These are phyloP conservation scores for Moringa oleifera DNA, from an alignment of 345 rosid species.

Conservation along the genomic window DNA sequence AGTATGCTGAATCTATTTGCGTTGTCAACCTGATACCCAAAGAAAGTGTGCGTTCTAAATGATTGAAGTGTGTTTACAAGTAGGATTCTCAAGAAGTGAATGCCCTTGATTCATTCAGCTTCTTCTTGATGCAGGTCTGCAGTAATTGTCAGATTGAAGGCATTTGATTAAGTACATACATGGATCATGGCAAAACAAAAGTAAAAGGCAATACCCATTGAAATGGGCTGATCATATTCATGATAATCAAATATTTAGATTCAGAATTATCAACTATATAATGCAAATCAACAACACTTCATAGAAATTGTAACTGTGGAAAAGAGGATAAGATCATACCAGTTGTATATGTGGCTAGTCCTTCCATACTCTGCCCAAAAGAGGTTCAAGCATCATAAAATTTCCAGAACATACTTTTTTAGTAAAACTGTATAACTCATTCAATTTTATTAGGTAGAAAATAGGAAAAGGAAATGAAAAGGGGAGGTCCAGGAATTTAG, in stretches of 20 bases:
- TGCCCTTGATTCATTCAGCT: not conserved
- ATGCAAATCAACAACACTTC: not conserved
- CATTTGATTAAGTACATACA: no score
- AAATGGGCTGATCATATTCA: no score
- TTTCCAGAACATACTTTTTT: conserved; percentile 12
- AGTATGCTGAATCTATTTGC: not conserved
- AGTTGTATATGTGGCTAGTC: conserved; percentile 62
- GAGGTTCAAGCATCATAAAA: conserved; percentile 6
- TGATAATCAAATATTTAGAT: not conserved
- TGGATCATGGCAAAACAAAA: no score
- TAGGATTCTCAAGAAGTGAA: not conserved
- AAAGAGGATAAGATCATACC: conserved; percentile 32
- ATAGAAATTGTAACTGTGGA: conserved; percentile 1
- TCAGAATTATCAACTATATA: not conserved
- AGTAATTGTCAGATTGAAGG: no score
- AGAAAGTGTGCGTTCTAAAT: not conserved
- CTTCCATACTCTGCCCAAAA: conserved; percentile 57
- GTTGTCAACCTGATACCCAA: not conserved
- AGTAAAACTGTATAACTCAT: not conserved
- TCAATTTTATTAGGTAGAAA: no score
- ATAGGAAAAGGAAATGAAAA: no score
- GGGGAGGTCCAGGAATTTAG: not conserved
- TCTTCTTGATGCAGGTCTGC: no score
- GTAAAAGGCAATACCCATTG: no score
- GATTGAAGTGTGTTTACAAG: no score